A percentile compares a stretch with the other conserved stretches of the same genome.
Evolutionary conservation across 2,329 filamentous ascomycete genomes (phyloP).

Genomic region (Apiospora saccharicola): DNA sequence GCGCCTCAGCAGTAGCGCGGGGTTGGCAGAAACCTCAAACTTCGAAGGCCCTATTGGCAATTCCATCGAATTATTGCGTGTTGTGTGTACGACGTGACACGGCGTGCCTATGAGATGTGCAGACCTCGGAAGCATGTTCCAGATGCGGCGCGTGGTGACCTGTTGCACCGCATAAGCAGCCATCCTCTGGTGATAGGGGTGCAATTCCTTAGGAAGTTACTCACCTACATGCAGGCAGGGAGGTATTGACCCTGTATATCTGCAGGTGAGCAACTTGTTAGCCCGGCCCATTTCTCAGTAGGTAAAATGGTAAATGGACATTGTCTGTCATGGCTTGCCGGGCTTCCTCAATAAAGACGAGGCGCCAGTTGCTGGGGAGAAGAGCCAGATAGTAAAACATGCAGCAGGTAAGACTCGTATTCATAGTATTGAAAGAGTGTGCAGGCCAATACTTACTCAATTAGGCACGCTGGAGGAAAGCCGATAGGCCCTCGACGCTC

Average conservation of each 20-base stretch:
- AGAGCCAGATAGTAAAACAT: slow-evolving; percentile 9
- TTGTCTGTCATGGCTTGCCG: background rate
- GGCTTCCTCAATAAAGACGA: background rate
- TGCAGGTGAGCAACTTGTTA: background rate
- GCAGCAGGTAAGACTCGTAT: background rate
- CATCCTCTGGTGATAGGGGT: background rate
- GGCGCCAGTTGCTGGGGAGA: background rate
- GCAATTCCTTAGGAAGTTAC: background rate
- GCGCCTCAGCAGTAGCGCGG: background rate
- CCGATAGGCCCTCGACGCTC: background rate
- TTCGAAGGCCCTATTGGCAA: background rate
- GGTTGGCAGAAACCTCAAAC: background rate
- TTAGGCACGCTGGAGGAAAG: background rate
- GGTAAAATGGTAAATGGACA: too few species aligned
- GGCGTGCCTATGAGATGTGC: background rate
- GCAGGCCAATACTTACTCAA: slow-evolving; percentile 1
- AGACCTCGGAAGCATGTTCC: slow-evolving; percentile 4
- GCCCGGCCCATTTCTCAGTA: background rate
- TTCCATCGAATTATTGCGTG: background rate
- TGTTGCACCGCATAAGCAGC: background rate
- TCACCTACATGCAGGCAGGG: background rate
- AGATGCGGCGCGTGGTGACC: background rate
- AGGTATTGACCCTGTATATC: background rate
- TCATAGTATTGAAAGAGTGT: background rate
- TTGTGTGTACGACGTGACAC: background rate